Evolutionary conservation across 2,329 filamentous ascomycete genomes (phyloP).

Genomic region (Stachybotrys chlorohalonatus): DNA sequence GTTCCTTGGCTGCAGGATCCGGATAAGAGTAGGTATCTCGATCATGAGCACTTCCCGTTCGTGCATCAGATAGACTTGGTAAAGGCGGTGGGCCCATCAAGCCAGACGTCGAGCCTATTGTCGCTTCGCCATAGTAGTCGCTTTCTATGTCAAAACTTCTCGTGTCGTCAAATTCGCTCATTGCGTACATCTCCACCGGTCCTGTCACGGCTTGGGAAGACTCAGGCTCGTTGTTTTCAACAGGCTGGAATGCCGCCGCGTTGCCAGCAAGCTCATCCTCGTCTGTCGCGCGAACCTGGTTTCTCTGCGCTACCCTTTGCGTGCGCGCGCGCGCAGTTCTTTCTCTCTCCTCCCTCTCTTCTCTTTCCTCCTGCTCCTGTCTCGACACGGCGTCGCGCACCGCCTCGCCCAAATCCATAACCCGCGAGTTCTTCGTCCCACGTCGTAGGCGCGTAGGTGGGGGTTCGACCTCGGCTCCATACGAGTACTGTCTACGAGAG

Average conservation of each 20-base stretch:
- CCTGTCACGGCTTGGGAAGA: background rate
- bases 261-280: conserved; percentile 11
- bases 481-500: conserved; percentile 26
- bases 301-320: background rate
- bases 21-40: too few relatives aligned
- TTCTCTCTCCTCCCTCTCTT: background rate
- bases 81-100: conserved; percentile 2
- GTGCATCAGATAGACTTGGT: background rate
- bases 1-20: too few relatives aligned
- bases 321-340: background rate
- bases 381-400: conserved; percentile 17
- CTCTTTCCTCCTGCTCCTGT: conserved; percentile 7
- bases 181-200: background rate
- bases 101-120: conserved; percentile 20
- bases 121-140: conserved; percentile 26
- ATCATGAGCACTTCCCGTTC: background rate
- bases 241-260: background rate
- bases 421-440: conserved; percentile 7
- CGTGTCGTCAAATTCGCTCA: conserved; percentile 13
- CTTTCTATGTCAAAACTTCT: conserved; percentile 27
- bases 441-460: conserved; percentile 11
- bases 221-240: background rate
- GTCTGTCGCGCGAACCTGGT: conserved; percentile 3
- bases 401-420: conserved; percentile 17
- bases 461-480: conserved; percentile 27